Evolutionary conservation across 257 asterid species (phyloP).

Genomic region (Lavandula angustifolia): DNA sequence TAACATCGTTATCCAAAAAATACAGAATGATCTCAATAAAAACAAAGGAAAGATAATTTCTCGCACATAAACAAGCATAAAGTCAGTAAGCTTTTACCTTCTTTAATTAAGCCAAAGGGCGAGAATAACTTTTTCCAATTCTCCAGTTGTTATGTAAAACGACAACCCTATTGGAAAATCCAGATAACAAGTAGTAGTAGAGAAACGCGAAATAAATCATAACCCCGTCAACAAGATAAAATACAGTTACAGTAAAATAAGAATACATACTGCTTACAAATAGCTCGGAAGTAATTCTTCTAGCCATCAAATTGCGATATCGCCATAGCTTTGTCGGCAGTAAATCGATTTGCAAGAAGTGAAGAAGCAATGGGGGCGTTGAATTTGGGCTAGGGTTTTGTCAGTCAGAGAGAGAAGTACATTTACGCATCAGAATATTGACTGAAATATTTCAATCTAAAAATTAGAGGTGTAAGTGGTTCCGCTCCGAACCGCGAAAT

Average conservation of each 20-base stretch:
- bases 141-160: slow-evolving; percentile 59
- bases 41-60: slow-evolving; percentile 13
- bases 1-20: too few species aligned
- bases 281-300: slow-evolving; percentile 48
- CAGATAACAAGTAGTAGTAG: not conserved
- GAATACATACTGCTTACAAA: slow-evolving; percentile 59
- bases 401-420: too few species aligned
- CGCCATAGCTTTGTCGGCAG: slow-evolving; percentile 28
- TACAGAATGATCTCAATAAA: not conserved
- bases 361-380: not conserved
- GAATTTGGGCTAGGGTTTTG: too few species aligned
- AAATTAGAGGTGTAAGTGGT: too few species aligned
- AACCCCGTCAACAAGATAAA: not conserved
- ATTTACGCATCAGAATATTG: too few species aligned
- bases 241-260: not conserved
- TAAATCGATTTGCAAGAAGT: not conserved
- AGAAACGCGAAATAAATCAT: not conserved
- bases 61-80: slow-evolving; percentile 9
- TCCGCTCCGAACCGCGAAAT: too few species aligned
- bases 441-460: too few species aligned
- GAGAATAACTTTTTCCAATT: slow-evolving; percentile 58
- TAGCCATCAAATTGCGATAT: slow-evolving; percentile 43
- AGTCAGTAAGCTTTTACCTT: slow-evolving; percentile 43
- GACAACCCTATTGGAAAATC: slow-evolving; percentile 55
- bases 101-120: slow-evolving; percentile 55